Evolutionary conservation across 2,329 filamentous ascomycete genomes (phyloP).

Genomic region (Tolypocladium endophyticum): DNA sequence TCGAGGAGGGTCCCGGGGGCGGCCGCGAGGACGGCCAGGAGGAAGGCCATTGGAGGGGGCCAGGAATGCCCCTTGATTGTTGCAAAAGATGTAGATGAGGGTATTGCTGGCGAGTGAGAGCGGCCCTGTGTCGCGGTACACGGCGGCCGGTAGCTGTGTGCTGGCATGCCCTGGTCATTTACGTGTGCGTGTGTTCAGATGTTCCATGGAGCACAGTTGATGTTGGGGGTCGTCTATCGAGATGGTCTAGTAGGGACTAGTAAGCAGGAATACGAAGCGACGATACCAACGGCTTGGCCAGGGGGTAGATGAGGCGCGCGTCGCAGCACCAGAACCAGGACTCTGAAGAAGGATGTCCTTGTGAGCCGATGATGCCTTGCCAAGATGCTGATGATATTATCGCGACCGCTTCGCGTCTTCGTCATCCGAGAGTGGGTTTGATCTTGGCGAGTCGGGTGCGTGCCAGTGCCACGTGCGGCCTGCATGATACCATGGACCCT

Average conservation of each 20-base stretch:
- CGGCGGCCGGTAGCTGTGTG: background rate
- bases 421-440: background rate
- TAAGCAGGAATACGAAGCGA: background rate
- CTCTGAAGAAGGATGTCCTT: background rate
- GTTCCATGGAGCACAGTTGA: background rate
- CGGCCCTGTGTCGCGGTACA: background rate
- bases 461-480: background rate
- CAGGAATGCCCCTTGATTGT: background rate
- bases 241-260: background rate
- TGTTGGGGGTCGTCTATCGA: background rate
- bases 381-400: background rate
- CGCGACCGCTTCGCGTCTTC: background rate
- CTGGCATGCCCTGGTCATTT: background rate
- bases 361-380: background rate
- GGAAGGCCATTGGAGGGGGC: background rate
- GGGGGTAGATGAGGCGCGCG: background rate
- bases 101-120: background rate
- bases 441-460: background rate
- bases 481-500: background rate
- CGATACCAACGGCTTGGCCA: background rate
- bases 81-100: background rate
- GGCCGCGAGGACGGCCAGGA: background rate
- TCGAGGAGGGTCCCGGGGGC: conserved; percentile 7
- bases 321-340: background rate
- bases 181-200: background rate